Evolutionary conservation across 352 stramenopile genomes (phyloP), one percentile per base, ranked within the genome.

Genomic region (Pythium inflatum): DNA sequence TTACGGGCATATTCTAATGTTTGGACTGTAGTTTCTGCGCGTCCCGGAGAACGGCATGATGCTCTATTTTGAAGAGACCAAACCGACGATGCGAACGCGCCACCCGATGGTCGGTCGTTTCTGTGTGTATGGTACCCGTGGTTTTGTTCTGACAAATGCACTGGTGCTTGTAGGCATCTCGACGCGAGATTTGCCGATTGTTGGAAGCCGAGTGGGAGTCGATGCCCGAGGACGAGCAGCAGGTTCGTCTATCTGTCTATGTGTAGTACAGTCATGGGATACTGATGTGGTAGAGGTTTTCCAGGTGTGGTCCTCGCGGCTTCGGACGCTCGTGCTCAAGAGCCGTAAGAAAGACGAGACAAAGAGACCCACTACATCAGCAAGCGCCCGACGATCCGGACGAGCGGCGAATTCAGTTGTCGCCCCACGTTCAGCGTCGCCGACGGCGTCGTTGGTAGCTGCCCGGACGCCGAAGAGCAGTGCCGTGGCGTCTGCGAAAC

Each of bases 61-160:
- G 69, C 53, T 84, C 18, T 87, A 80, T 43, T 45, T 83, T 51
- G 75, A 83, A 49, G 54, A 76, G 34, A 62, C 28, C 9, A 79
- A 70, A 43, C 18, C 34, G 34, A 36, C 25, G 4, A 63, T 74
- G 60, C 74, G 76, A 3, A 62, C 48, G 12, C 48, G 40, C 12
- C 66, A 83, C 38, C 79, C 77, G 14, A 62, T 63, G 66, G 78
- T 80, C 48, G 12, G 45, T 16, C 9, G 3, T 16, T 25, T 1
- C 16, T 22, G 41, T 27, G 12, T 49, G 41, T n/a, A n/a, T n/a
- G 41, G 41, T 16, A 49, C 16, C 25, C 20, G 41, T 49, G 20
- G 16, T n/a, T 49, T n/a, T 12, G 7, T 49, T n/a, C 12, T 25
- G 27, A 38, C 28, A 9, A 20, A 25, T 25, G n/a, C 11, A 25